Percentiles rank a stretch among this genome's conserved stretches.
Evolutionary conservation across 208 protist species (phyloP).

Genomic region (Lotmaria passim): DNA sequence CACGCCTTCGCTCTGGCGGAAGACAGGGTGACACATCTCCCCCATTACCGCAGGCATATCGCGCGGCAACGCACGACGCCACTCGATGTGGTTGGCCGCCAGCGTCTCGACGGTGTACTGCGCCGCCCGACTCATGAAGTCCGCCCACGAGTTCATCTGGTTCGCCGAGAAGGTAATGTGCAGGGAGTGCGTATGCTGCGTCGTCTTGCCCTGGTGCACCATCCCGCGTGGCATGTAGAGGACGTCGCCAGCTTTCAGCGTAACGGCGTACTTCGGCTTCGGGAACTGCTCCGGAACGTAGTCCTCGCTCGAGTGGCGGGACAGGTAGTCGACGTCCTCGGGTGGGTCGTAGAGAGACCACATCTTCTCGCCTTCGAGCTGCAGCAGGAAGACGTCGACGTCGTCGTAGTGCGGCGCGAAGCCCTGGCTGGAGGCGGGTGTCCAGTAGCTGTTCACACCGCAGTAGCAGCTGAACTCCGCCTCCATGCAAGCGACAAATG

Average conservation of each 20-base stretch:
- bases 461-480: conserved; percentile 82
- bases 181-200: conserved; percentile 66
- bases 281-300: conserved; percentile 83
- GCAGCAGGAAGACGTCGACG: conserved; percentile 96
- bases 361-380: conserved; percentile 93
- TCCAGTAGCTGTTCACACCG: conserved; percentile 95
- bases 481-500: conserved; percentile 82
- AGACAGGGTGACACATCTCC: conserved; percentile 40
- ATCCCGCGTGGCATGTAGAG: conserved; percentile 95
- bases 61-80: conserved; percentile 52
- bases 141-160: conserved; percentile 81
- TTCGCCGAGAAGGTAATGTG: conserved; percentile 94
- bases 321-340: conserved; percentile 65
- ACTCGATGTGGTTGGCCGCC: conserved; percentile 59
- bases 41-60: conserved; percentile 43
- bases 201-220: conserved; percentile 91
- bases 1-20: conserved; percentile 36
- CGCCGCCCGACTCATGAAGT: conserved; percentile 50
- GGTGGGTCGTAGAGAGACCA: conserved; percentile 92
- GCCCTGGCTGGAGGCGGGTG: conserved; percentile 86
- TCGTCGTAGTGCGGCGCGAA: conserved; percentile 97
- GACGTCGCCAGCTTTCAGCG: conserved; percentile 89
- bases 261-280: conserved; percentile 60
- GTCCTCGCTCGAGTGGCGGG: conserved; percentile 77
- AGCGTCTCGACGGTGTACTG: conserved; percentile 55